Base-by-base conservation (phyloP, 345 rosid species). In the Sisymbrium altissimum region DNA sequence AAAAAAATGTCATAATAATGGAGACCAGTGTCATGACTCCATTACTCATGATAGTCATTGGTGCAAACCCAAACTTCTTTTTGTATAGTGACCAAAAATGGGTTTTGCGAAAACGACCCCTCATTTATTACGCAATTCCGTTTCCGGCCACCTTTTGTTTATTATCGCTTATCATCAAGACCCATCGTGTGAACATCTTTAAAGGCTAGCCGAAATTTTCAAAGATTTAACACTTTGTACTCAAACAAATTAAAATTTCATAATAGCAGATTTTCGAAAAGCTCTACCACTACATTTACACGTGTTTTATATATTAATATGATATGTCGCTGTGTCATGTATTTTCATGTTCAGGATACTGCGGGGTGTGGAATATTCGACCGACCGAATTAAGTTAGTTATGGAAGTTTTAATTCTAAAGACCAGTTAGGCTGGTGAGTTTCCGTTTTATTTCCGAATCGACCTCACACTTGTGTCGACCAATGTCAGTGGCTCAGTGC, bases 171-270 rank as follows among this genome's bases (percentile, higher is more conserved):
- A 30, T 52, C 17, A 21, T 19, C 9, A 73, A 65, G 72, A 66
- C 55, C 27, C n/a, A 8, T 30, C 45, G 79, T 75, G 74, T 75
- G 79, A 75, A 61, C 79, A 68, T 17, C 15, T 50, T 61, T 61
- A 13, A 59, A 74, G 79, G 49, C 56, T 60, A 61, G 74, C 79
- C 79, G 70, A 60, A 52, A n/a, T 60, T 50, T 50, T 1, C 9
- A 19, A 50, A 46, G 52, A 46, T 66, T 9, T 36, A 48, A 38
- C 9, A 40, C 6, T 68, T 38, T 49, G 21, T 30, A 7, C 0
- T 49, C 27, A 2, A 32, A 21, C 30, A 10, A 43, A 39, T 30
- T 29, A 9, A 7, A 10, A 0, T 7, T 41, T 64, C 17, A 29
- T 7, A 36, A 25, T 48, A 53, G 14, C 55, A 19, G 4, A 38